phyloP scores from a whole-genome alignment of 345 rosid genomes.

The Eutrema heterophyllum region DNA sequence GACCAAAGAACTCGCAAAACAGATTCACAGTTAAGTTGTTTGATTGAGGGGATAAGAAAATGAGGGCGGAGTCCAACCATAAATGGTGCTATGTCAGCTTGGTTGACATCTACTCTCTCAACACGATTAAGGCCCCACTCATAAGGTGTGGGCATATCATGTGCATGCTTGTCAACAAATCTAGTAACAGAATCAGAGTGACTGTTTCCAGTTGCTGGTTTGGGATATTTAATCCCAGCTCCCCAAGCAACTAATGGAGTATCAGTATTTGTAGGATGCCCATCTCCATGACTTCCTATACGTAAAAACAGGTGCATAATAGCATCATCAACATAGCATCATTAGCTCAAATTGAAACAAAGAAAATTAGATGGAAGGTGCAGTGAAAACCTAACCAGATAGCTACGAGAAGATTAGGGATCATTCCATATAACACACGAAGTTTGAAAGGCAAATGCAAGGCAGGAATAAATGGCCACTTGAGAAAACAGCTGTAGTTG shows the following conservation, averaged over 20 bases:
- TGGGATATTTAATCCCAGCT: conserved; percentile 80
- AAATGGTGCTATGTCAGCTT: conserved; percentile 93
- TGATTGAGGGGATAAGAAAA: not conserved
- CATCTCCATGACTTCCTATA: conserved; percentile 94
- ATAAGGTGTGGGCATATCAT: conserved; percentile 75
- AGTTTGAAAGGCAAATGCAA: conserved; percentile 4
- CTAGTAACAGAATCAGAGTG: conserved; percentile 57
- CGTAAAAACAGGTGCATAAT: not conserved
- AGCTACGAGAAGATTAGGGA: conserved; percentile 6
- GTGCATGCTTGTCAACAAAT: conserved; percentile 82
- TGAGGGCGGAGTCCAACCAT: conserved; percentile 50
- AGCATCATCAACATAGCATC: conserved; percentile 1
- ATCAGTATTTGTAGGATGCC: conserved; percentile 90
- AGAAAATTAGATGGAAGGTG: conserved; percentile 3
- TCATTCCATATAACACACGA: not conserved
- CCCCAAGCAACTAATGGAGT: conserved; percentile 99
- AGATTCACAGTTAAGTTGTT: not conserved
- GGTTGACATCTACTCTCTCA: conserved; percentile 96
- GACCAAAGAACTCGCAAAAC: conserved; percentile 1
- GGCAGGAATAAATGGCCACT: conserved; percentile 13
- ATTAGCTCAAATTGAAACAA: not conserved
- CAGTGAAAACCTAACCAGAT: conserved; percentile 17
- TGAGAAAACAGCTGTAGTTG: conserved; percentile 1
- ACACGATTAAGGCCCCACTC: conserved; percentile 75
- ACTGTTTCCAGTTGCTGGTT: conserved; percentile 33